Conservation (phyloP, 2,329 filamentous ascomycete species). For the Epichloe bromicola region DNA sequence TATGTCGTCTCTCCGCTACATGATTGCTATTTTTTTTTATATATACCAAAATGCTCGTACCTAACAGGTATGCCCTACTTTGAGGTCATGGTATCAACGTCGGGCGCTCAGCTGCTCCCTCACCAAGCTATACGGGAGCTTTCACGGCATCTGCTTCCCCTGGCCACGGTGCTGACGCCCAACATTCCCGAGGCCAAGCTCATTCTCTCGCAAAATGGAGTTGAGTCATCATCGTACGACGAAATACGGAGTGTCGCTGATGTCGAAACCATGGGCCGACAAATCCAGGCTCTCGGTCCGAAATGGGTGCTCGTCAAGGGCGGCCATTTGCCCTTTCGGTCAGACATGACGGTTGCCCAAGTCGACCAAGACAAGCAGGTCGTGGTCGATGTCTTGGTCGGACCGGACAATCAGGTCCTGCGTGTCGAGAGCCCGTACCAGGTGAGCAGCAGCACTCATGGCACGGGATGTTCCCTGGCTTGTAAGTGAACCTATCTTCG, state of each 20-base stretch:
- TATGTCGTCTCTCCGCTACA: conserved; percentile 9
- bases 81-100: conserved; percentile 85
- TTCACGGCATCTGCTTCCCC: conserved; percentile 45
- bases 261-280: conserved; percentile 54
- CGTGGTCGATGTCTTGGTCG: conserved; percentile 67
- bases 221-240: conserved; percentile 12
- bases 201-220: conserved; percentile 42
- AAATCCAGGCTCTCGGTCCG: conserved; percentile 56
- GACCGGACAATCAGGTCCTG: conserved; percentile 38
- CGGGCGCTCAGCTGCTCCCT: conserved; percentile 57
- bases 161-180: conserved; percentile 58
- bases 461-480: conserved; percentile 86
- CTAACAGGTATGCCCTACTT: conserved; percentile 7
- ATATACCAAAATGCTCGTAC: background rate
- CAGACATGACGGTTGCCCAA: conserved; percentile 45
- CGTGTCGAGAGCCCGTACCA: conserved; percentile 60
- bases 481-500: conserved; percentile 38
- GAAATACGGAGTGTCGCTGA: conserved; percentile 46
- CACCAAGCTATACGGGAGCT: conserved; percentile 49
- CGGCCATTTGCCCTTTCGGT: conserved; percentile 70
- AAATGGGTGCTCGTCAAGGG: conserved; percentile 80
- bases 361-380: conserved; percentile 45
- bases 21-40: background rate
- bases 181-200: conserved; percentile 65
- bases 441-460: conserved; percentile 71